Base-by-base conservation (phyloP, 2,329 filamentous ascomycete species). In the Diaporthe sp. region DNA sequence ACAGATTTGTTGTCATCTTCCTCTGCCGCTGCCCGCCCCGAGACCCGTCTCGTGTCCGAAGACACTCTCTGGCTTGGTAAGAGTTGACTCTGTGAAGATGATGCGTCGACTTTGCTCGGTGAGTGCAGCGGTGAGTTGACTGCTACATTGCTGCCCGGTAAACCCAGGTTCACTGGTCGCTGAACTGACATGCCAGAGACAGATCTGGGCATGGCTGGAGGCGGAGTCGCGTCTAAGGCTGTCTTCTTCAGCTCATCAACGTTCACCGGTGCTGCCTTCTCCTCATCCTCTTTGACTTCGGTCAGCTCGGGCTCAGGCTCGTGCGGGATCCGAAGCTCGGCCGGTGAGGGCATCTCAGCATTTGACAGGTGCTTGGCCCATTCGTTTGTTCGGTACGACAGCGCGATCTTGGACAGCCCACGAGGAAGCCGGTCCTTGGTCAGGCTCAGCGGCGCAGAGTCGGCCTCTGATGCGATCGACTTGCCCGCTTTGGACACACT, bases 321-420 rank as follows among this genome's bases (percentile, higher is more conserved):
- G 33, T 30, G 42, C 19, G 70, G 61, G 40, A 45, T 57, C 30
- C 13, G 72, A 67, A 94, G 82, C 2, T 91, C 89, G 10, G 95
- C 92, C 0, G 89, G 83, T 64, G 92, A 89, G 1, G 95, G 95
- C 7, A 86, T 85, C 22, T 98, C 96, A 9, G 96, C 95, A 55
- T 89, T 86, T 77, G 92, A 91, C 15, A 98, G 87, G 82, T 98
- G 95, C 82, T 98, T 98, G 0, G 95, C 95, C 96, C 96, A 98
- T 84, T 98, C 96, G 77, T 97, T 97, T 2, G 95, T 98, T 74
- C 96, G 91, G 81, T 97, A 97, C 0, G 93, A 94, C 81, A 95
- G 86, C 2, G 95, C 93, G 12, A 97, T 90, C 76, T 91, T 92
- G 1, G 95, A 97, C 45, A 95, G 83, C 17, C 91, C 90, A n/a